These are phyloP conservation scores for Abelmoschus esculentus DNA, from an alignment of 345 rosid genomes.

Conservation along the genomic window DNA sequence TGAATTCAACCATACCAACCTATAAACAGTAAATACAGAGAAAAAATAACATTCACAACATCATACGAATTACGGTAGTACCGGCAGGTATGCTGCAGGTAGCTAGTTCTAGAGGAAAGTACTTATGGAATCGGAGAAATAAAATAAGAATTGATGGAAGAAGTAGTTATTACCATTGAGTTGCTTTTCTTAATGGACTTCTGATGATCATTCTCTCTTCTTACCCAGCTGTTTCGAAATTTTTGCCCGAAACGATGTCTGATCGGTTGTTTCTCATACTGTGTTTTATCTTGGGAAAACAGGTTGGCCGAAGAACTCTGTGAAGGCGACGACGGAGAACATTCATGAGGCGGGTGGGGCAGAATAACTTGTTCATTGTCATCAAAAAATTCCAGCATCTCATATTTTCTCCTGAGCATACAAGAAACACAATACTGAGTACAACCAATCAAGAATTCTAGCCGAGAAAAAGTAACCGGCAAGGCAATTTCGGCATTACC, in stretches of 20 bases:
- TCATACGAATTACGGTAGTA: neutral
- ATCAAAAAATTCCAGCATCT: constrained; percentile 53
- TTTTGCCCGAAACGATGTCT: constrained; percentile 66
- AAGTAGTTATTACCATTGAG: constrained; percentile 50
- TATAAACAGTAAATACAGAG: constrained; percentile 27
- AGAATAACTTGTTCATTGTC: constrained; percentile 33
- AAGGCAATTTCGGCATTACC: constrained; percentile 28
- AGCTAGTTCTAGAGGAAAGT: neutral
- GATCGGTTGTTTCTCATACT: constrained; percentile 42
- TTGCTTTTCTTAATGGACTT: constrained; percentile 59
- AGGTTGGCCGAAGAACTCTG: constrained; percentile 26
- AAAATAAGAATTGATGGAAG: neutral
- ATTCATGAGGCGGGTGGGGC: constrained; percentile 30
- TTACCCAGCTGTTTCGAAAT: constrained; percentile 88
- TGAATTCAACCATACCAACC: constrained; percentile 97
- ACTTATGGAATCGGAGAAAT: neutral
- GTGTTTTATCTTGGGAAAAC: constrained; percentile 36
- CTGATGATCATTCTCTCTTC: constrained; percentile 48
- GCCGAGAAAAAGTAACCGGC: neutral
- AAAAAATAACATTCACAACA: constrained; percentile 12
- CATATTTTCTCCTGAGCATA: constrained; percentile 72
- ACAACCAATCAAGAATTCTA: constrained; percentile 4
- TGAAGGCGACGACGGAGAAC: constrained; percentile 28
- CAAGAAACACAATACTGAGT: constrained; percentile 11
- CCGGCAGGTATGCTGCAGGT: neutral